Percentiles rank a stretch among this genome's conserved stretches.
Conservation (phyloP, 805 yeast species). For the Ogataea minuta region DNA sequence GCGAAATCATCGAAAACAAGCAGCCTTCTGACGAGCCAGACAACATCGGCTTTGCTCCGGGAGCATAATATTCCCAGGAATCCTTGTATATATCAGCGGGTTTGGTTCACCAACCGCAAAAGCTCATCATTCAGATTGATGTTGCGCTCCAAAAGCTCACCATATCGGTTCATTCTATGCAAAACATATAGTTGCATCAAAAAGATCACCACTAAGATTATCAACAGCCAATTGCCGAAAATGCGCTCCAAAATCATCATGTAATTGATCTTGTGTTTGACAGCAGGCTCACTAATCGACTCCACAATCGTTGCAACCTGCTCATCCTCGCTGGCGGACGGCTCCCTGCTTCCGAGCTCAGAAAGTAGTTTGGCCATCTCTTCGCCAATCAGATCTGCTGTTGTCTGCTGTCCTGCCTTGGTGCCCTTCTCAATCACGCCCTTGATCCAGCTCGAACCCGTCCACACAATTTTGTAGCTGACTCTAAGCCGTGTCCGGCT, state of each 20-base stretch:
- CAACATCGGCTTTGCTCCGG: constrained; percentile 23
- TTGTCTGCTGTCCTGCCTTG: constrained; percentile 70
- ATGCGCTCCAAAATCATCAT: constrained; percentile 6
- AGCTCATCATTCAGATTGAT: constrained; percentile 3
- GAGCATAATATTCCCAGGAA: constrained; percentile 6
- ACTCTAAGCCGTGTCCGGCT: constrained; percentile 59
- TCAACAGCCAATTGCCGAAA: constrained; percentile 12
- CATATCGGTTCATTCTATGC: constrained; percentile 5
- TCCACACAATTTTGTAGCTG: constrained; percentile 85
- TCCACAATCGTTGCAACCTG: background rate
- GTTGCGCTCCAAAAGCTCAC: background rate
- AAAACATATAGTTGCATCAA: constrained; percentile 10
- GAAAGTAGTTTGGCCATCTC: constrained; percentile 25
- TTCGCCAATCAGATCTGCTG: constrained; percentile 42
- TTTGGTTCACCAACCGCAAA: background rate
- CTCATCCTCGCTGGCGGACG: constrained; percentile 1
- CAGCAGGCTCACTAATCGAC: background rate
- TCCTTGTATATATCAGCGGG: constrained; percentile 3
- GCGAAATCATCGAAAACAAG: constrained; percentile 54
- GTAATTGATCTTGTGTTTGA: background rate
- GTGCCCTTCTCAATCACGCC: constrained; percentile 85
- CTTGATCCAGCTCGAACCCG: constrained; percentile 89
- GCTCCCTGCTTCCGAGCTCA: constrained; percentile 7
- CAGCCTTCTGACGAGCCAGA: constrained; percentile 15
- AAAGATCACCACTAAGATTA: constrained; percentile 8